A percentile compares a stretch with the other conserved stretches of the same genome.
These are phyloP conservation scores for Talaromyces funiculosus DNA, from an alignment of 2,329 filamentous ascomycete genomes.

Conservation along the genomic window DNA sequence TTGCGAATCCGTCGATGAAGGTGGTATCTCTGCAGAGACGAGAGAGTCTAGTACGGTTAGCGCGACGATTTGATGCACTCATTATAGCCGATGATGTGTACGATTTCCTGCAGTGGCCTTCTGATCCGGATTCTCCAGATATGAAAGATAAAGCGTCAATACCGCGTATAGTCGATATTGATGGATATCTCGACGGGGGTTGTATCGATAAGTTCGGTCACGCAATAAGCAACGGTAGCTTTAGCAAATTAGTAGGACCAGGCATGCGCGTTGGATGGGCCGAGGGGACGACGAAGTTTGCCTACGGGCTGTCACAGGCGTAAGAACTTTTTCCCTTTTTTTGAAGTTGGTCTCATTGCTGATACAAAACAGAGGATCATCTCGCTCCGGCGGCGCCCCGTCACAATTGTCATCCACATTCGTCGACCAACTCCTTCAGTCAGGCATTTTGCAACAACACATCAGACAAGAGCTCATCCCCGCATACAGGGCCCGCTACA, in stretches of 20 bases:
- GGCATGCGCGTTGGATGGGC: constrained; percentile 85
- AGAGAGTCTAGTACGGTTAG: constrained; percentile 65
- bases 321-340: constrained; percentile 30
- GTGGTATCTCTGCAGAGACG: constrained; percentile 69
- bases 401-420: constrained; percentile 56
- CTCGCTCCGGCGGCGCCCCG: constrained; percentile 54
- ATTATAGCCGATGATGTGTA: constrained; percentile 89
- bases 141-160: constrained; percentile 43
- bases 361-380: constrained; percentile 46
- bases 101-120: constrained; percentile 78
- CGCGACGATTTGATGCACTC: constrained; percentile 73
- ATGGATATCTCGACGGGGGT: constrained; percentile 59
- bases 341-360: neutral
- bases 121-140: constrained; percentile 21
- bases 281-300: constrained; percentile 62
- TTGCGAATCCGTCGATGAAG: constrained; percentile 79
- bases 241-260: constrained; percentile 80
- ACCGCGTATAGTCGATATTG: constrained; percentile 73
- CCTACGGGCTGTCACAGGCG: constrained; percentile 55
- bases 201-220: constrained; percentile 67
- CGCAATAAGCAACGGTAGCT: constrained; percentile 77
- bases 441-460: constrained; percentile 48
- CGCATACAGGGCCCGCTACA: constrained; percentile 50
- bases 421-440: constrained; percentile 50
- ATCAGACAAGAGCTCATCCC: constrained; percentile 52